These are phyloP conservation scores for Lactarius pseudohatsudake DNA, from an alignment of 768 basidiomycete genomes.

Conservation along the genomic window DNA sequence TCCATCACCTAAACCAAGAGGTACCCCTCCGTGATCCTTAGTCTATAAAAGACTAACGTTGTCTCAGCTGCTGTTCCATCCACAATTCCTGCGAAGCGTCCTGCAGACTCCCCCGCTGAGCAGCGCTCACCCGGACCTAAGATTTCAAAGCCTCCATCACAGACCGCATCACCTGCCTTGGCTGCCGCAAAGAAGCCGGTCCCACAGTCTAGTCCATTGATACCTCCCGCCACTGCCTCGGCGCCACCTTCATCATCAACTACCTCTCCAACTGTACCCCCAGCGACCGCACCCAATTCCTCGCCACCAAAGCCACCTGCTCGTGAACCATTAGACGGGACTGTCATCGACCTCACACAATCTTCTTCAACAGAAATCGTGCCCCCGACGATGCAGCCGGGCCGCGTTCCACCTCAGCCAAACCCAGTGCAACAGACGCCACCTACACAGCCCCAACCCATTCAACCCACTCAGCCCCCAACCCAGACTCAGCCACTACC, in stretches of 20 bases:
- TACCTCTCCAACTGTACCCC: neutral
- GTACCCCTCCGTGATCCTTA: constrained; percentile 7
- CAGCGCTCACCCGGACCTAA: constrained; percentile 28
- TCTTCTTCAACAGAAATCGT: constrained; percentile 11
- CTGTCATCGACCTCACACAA: constrained; percentile 24
- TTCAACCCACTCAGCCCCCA: constrained; percentile 10
- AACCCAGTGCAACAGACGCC: constrained; percentile 6
- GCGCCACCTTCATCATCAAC: constrained; percentile 14
- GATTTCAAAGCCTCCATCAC: constrained; percentile 16
- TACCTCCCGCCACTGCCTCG: constrained; percentile 13
- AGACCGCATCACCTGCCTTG: constrained; percentile 23
- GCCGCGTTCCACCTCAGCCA: constrained; percentile 8
- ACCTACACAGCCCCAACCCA: constrained; percentile 5
- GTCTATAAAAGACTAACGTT: constrained; percentile 11
- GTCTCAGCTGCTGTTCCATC: constrained; percentile 14
- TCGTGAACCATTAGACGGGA: constrained; percentile 7
- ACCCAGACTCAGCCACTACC: constrained; percentile 9
- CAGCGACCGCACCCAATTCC: neutral
- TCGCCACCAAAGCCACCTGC: constrained; percentile 21
- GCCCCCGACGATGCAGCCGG: neutral
- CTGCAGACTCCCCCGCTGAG: constrained; percentile 20
- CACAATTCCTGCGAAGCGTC: constrained; percentile 27
- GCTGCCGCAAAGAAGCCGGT: constrained; percentile 19
- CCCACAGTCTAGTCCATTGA: constrained; percentile 24
- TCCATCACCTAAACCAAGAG: constrained; percentile 26